Base-by-base conservation (phyloP, 345 rosid species). In the Toxicodendron radicans region DNA sequence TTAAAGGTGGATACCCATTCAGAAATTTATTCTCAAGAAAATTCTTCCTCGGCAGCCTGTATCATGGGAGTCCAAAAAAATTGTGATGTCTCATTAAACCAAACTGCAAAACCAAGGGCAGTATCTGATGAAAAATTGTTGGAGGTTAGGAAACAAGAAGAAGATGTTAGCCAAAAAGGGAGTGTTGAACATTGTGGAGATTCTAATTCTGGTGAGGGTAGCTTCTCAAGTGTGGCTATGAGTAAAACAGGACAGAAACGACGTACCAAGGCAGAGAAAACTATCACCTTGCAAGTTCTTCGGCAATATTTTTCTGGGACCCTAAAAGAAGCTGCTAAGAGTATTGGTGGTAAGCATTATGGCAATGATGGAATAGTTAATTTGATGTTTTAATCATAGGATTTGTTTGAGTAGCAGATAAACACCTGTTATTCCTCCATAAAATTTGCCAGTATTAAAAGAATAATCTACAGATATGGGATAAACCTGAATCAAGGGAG, bases 271-370 rank as follows among this genome's bases (percentile, higher is more conserved):
- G 83, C 86, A 6, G 94, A 95, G 73, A 93, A 90, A 79, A 82
- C 76, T 23, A 90, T 93, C 75, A 87, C 90, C 65, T 81, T 90
- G 84, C 86, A 90, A 77, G 94, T 91, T 79, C 91, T 90, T 56
- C 83, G 81, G 61, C 89, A 88, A 58, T 85, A 93, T 75, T 93
- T 95, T 56, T 79, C 99, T 3, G 98, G 98, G 66, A 93, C 94
- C 73, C 87, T 93, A 52, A 95, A 95, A 86, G 97, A 93, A 83
- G 99, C 98, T 70, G 98, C 98, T 17, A 95, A 86, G 83, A 87
- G 82, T 73, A 87, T 95, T 13, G 97, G 98, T 63, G 96, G 98
- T 95, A 87, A 85, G 95, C 70, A 56, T 70, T 66, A 27, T 43
- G 70, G 17, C 43, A 16, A 7, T 23, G 16, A 73, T 73, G 46